Evolutionary conservation across 2,329 filamentous ascomycete species (phyloP).

Genomic region (Daldinia sp.): DNA sequence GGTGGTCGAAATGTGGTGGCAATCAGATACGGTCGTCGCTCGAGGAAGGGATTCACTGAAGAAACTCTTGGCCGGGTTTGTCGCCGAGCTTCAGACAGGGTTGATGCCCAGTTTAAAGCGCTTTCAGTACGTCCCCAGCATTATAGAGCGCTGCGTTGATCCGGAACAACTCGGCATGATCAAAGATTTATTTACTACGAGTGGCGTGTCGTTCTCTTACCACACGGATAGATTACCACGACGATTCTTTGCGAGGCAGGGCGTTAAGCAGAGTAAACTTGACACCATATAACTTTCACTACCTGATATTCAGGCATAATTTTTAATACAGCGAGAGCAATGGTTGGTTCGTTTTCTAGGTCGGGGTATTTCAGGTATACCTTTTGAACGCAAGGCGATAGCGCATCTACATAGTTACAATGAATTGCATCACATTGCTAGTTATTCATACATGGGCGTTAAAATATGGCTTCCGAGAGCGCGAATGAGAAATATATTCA

Average conservation of each 20-base stretch:
- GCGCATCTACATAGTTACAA: background rate
- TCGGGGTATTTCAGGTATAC: background rate
- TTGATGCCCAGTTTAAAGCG: background rate
- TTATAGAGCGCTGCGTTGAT: background rate
- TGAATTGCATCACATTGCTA: background rate
- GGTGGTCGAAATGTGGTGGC: conserved; percentile 5
- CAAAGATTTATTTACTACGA: background rate
- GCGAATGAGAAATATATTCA: background rate
- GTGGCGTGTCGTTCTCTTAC: background rate
- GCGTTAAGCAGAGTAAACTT: background rate
- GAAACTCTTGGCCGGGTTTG: background rate
- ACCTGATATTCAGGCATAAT: background rate
- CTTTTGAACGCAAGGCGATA: background rate
- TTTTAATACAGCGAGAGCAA: background rate
- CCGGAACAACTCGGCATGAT: background rate
- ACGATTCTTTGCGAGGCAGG: background rate
- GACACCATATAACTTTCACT: background rate
- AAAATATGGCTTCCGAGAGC: background rate
- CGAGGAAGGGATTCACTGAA: background rate
- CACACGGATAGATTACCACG: conserved; percentile 1
- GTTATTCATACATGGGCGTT: background rate
- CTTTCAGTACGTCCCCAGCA: background rate
- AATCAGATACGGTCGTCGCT: too few species aligned
- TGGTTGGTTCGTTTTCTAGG: background rate
- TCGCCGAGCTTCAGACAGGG: background rate